A percentile compares a stretch with the other conserved stretches of the same genome.
These are phyloP conservation scores for Endotrypanum monterogeii DNA, from an alignment of 208 protist genomes.

Conservation along the genomic window DNA sequence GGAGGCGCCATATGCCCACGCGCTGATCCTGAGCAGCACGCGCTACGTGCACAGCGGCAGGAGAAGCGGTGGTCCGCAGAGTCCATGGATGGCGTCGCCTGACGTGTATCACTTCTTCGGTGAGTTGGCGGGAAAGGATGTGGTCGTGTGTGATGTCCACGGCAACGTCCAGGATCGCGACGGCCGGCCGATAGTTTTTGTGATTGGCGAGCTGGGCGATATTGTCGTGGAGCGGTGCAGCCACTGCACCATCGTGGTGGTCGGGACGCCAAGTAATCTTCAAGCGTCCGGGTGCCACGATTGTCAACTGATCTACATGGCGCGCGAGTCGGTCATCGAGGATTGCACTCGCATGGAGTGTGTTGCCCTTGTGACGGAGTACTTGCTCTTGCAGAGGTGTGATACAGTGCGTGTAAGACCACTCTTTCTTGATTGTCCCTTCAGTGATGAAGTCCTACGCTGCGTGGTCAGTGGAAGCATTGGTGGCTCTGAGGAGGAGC, in stretches of 20 bases:
- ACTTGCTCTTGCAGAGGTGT: slow-evolving; percentile 33
- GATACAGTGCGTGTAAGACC: slow-evolving; percentile 36
- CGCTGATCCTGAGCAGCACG: slow-evolving; percentile 45
- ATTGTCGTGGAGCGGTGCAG: slow-evolving; percentile 67
- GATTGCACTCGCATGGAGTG: slow-evolving; percentile 43
- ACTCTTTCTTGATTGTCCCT: slow-evolving; percentile 58
- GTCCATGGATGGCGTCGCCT: background rate
- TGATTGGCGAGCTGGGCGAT: slow-evolving; percentile 70
- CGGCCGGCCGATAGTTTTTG: slow-evolving; percentile 57
- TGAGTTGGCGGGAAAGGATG: slow-evolving; percentile 57
- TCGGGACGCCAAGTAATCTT: slow-evolving; percentile 52
- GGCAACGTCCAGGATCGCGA: slow-evolving; percentile 21
- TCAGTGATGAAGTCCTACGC: slow-evolving; percentile 55
- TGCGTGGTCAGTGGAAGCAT: slow-evolving; percentile 37
- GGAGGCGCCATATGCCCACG: slow-evolving; percentile 69
- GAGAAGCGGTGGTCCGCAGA: slow-evolving; percentile 18
- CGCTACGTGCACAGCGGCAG: slow-evolving; percentile 58
- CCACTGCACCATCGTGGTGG: slow-evolving; percentile 69
- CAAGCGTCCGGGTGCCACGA: slow-evolving; percentile 55
- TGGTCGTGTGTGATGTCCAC: slow-evolving; percentile 57
- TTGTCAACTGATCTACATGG: slow-evolving; percentile 53
- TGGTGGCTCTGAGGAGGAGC: slow-evolving; percentile 34
- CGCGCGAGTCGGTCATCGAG: slow-evolving; percentile 49
- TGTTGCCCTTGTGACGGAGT: slow-evolving; percentile 63
- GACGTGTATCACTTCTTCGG: slow-evolving; percentile 43